These are phyloP conservation scores for Hypericum perforatum DNA, from an alignment of 345 rosid species.

Conservation along the genomic window DNA sequence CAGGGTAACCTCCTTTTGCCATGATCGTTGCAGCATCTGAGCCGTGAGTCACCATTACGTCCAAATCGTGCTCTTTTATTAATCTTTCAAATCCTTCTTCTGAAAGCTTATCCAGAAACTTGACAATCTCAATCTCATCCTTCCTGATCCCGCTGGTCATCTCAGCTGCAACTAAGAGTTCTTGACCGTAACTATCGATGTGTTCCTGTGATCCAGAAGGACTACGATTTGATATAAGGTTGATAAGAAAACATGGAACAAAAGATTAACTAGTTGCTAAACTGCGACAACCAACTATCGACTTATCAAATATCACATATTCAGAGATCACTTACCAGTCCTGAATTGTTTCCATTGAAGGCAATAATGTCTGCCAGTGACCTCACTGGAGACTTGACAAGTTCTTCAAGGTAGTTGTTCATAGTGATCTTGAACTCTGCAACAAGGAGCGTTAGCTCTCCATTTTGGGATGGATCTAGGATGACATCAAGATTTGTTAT, in stretches of 20 bases:
- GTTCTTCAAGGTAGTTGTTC: not conserved
- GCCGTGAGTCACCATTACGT: not conserved
- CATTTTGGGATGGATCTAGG: not conserved
- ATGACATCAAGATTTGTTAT: not conserved
- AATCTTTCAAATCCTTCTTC: not conserved
- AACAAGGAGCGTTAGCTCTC: not conserved
- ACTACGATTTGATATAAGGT: too few relatives aligned
- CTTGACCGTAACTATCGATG: not conserved
- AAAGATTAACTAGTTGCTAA: not conserved
- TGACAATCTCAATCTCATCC: not conserved
- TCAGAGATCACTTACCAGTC: not conserved
- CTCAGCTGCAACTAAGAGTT: not conserved
- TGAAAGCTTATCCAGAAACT: not conserved
- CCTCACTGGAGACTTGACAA: not conserved
- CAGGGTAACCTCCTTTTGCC: slow-evolving; percentile 1
- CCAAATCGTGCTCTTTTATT: not conserved
- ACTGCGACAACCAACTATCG: not conserved
- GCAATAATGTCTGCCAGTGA: not conserved
- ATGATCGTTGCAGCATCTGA: not conserved
- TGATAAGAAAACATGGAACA: too few relatives aligned
- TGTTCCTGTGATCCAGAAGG: not conserved
- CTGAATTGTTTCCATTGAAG: not conserved
- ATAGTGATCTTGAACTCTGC: not conserved
- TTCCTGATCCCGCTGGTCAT: not conserved
- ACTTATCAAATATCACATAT: not conserved